Evolutionary conservation across 306 rosid species (phyloP).

Genomic region (Castanospermum australe): DNA sequence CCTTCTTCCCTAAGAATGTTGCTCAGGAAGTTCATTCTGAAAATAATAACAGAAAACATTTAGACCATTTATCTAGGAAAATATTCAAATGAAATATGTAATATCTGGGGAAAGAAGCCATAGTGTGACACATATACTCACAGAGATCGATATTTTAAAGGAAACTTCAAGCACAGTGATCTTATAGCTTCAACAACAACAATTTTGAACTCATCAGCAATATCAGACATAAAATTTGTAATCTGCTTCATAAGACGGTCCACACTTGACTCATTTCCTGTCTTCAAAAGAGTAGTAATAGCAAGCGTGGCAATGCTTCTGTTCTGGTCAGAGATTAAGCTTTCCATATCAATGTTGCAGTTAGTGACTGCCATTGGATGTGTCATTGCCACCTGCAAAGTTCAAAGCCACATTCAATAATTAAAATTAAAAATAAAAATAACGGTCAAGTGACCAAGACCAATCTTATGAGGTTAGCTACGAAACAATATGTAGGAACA

Average conservation of each 20-base stretch:
- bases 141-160: conserved; percentile 92
- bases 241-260: conserved; percentile 98
- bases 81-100: background rate
- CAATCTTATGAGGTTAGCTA: conserved; percentile 11
- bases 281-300: conserved; percentile 94
- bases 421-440: background rate
- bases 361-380: conserved; percentile 99
- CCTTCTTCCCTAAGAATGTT: conserved; percentile 99
- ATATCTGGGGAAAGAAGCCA: background rate
- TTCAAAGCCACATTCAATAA: conserved; percentile 25
- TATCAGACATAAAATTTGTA: conserved; percentile 97
- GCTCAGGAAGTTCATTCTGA: conserved; percentile 97
- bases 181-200: conserved; percentile 98
- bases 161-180: conserved; percentile 92
- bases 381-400: conserved; percentile 94
- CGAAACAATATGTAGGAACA: background rate
- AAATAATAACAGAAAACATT: conserved; percentile 12
- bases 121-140: conserved; percentile 49
- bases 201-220: conserved; percentile 96
- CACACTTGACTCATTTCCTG: conserved; percentile 98
- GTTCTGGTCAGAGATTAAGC: conserved; percentile 93
- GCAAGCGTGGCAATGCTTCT: conserved; percentile 99
- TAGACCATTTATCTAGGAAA: conserved; percentile 17
- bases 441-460: background rate
- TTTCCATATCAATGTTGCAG: conserved; percentile 99